Evolutionary conservation across 176 grass and related monocot genomes (phyloP), one percentile per base, ranked within the genome.

Genomic region (Chloris gayana): DNA sequence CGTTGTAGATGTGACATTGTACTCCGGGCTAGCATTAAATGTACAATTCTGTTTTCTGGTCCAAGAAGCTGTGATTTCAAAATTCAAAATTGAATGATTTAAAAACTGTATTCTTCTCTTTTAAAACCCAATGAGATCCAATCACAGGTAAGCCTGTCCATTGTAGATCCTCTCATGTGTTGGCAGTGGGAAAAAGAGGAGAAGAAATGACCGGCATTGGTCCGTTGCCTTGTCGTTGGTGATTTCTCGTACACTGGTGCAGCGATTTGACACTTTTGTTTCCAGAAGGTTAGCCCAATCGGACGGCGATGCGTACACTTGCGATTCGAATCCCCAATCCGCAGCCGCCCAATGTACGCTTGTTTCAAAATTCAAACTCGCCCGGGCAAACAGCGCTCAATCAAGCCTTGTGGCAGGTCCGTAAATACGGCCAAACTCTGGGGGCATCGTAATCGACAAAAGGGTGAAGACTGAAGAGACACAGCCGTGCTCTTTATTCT

Each of bases 291-390:
- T 9, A 1, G 5, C 18, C 44, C 30, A 58, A 89, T 88, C 82
- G 56, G 64, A 89, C 87, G 87, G 87, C 35, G 17, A 0, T 2
- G 32, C 64, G 5, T 2, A 17, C 1, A 12, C 41, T 33, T 30
- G 56, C 64, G 10, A 27, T 58, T 76, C 44, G 66, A 30, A 38
- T 4, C 14, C 7, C 30, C 22, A 18, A 59, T 30, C n/a, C 29
- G 2, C 17, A 58, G 77, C 82, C 87, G 77, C 51, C 35, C 35
- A 83, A 64, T 81, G 21, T 11, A 39, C 54, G 19, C 30, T 59
- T 49, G 47, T 12, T 29, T 30, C 64, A 46, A 89, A 89, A 81
- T 89, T 89, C 82, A 89, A 89, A 89, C 71, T 29, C 76, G 62
- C 82, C 32, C 63, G 74, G 74, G 67, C 61, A 78, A 66, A 35